A percentile compares a stretch with the other conserved stretches of the same genome.
phyloP scores from a whole-genome alignment of 768 basidiomycete genomes.

The Kwoniella sp. region DNA sequence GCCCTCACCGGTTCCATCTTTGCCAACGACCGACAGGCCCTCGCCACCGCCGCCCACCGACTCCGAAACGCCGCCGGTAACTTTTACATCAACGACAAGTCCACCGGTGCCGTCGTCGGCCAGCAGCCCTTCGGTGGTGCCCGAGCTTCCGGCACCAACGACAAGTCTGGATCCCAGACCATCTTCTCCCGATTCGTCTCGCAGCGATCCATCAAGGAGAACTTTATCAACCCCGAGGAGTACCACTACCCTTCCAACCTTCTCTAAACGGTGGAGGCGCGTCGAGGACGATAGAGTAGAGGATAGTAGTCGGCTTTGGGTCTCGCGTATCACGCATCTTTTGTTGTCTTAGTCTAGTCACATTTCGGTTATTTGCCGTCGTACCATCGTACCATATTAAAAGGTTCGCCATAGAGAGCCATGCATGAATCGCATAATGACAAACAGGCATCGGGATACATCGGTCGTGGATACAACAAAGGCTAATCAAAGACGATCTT shows the following conservation, averaged over 20 bases:
- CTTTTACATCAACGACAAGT: constrained; percentile 91
- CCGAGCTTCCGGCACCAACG: constrained; percentile 90
- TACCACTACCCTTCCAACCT: constrained; percentile 85
- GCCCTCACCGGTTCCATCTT: constrained; percentile 95
- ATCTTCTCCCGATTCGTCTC: constrained; percentile 65
- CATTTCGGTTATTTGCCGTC: too few species aligned
- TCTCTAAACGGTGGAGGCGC: constrained; percentile 50
- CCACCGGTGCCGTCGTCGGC: constrained; percentile 67
- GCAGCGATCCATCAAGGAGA: constrained; percentile 95
- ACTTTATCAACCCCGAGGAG: constrained; percentile 76
- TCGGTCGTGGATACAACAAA: too few species aligned
- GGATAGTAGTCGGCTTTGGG: neutral
- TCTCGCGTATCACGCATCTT: neutral
- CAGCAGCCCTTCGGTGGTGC: constrained; percentile 98
- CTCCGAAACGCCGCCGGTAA: constrained; percentile 91
- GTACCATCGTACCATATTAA: too few species aligned
- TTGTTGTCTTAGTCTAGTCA: neutral
- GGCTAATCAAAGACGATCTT: constrained; percentile 64
- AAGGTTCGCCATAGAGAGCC: neutral
- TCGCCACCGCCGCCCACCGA: constrained; percentile 71
- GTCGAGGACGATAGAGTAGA: neutral
- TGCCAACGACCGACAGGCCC: constrained; percentile 70
- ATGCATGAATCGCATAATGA: neutral
- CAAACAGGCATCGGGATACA: too few species aligned
- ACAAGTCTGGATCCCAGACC: constrained; percentile 84